Base-by-base conservation (phyloP, 192 early-diverging fungal genomes). In the Backusella liffmaniae region DNA sequence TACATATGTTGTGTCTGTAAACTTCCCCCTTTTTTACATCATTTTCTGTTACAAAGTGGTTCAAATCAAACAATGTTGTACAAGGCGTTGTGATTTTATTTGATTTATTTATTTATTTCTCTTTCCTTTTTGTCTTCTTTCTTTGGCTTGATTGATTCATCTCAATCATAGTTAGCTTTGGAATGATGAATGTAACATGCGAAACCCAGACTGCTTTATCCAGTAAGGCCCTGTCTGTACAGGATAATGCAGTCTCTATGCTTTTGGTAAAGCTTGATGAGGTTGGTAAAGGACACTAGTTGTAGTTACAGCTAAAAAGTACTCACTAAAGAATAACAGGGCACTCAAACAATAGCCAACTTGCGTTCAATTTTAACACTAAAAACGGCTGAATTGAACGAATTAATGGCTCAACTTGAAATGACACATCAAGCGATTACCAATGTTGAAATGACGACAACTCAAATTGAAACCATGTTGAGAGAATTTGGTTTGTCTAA, bases 361-460 rank as follows among this genome's bases (percentile, higher is more conserved):
- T 37, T 80, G 15, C 75, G 76, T 3, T 76, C 75, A 23, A 77
- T 80, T 29, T 65, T 80, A 9, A 74, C 72, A 4, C 35, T 77
- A 4, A 80, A 80, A n/a, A 80, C 79, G 15, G 79, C 79, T 26
- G 79, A 80, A 49, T 62, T 80, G 12, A 76, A 71, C 21, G 75
- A 80, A 70, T 46, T 80, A 16, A 29, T 80, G 8, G 72, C 66
- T 29, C 79, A 80, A 49, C 71, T 80, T 26, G 76, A 76, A 12
- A 36, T 80, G 21, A 80, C 74, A 13, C 73, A 77, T 65, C 79
- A 77, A 46, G 79, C 56, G 0, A 67, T 80, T 15, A 56, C 34
- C n/a, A 73, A 77, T 53, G 79, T 80, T 41, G 79, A 80, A 71
- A 49, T 36, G 8, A 73, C 74, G 10, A 77, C 79, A 69, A 73